Evolutionary conservation across 1,284 basidiomycete genomes (phyloP).

Genomic region (Macrocystidia cucumis): DNA sequence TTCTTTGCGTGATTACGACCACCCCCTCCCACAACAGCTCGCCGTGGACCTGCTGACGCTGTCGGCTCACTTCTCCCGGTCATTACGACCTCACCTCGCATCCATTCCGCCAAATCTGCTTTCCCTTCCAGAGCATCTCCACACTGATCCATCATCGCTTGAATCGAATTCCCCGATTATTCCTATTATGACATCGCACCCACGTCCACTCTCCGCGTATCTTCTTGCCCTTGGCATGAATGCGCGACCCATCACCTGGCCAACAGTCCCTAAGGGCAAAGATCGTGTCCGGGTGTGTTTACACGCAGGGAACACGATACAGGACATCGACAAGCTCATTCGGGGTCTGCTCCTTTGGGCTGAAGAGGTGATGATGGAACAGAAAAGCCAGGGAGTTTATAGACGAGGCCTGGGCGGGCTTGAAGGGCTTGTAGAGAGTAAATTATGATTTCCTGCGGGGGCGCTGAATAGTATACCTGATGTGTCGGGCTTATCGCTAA

Average conservation of each 20-base stretch:
- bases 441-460: too few relatives aligned
- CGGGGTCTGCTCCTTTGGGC: conserved; percentile 46
- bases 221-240: conserved; percentile 57
- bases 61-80: conserved; percentile 17
- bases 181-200: conserved; percentile 72
- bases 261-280: conserved; percentile 77
- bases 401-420: neutral
- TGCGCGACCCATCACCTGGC: conserved; percentile 76
- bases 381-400: conserved; percentile 6
- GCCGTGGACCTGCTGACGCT: conserved; percentile 24
- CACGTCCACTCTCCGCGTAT: conserved; percentile 63
- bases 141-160: conserved; percentile 18
- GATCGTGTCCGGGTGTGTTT: conserved; percentile 83
- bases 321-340: conserved; percentile 56
- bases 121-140: conserved; percentile 32
- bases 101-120: conserved; percentile 33
- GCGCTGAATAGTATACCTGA: too few relatives aligned
- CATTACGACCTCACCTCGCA: conserved; percentile 24
- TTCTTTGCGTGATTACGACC: too few relatives aligned
- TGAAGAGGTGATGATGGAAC: conserved; percentile 15
- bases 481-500: too few relatives aligned
- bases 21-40: conserved; percentile 18
- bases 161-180: conserved; percentile 62
- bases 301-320: conserved; percentile 64
- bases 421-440: neutral